These are phyloP conservation scores for Ogataea pignaliae DNA, from an alignment of 805 yeast species.

Conservation along the genomic window DNA sequence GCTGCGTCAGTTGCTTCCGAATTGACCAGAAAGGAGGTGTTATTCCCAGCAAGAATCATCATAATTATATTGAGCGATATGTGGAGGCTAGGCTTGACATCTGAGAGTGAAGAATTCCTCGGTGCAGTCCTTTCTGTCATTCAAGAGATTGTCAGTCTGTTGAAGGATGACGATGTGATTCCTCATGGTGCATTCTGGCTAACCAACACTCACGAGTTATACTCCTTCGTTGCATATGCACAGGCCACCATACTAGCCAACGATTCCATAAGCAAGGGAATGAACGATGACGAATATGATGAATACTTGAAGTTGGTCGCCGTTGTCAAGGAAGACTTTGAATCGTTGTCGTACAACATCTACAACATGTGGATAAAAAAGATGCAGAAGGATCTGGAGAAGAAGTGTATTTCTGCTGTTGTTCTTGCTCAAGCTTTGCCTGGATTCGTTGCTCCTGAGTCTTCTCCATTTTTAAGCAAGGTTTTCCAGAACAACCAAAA, in stretches of 20 bases:
- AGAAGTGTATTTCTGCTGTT: conserved; percentile 92
- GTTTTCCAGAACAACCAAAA: conserved; percentile 68
- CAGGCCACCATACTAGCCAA: conserved; percentile 86
- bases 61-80: conserved; percentile 89
- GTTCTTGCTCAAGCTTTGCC: conserved; percentile 93
- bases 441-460: conserved; percentile 87
- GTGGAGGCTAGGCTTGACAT: conserved; percentile 96
- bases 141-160: conserved; percentile 74
- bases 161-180: conserved; percentile 82
- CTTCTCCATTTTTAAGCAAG: conserved; percentile 74
- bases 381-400: conserved; percentile 84
- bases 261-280: conserved; percentile 71
- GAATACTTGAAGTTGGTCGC: conserved; percentile 87
- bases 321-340: conserved; percentile 90
- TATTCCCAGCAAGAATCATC: conserved; percentile 93
- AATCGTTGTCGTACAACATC: conserved; percentile 85
- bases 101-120: conserved; percentile 84
- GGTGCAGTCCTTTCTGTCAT: conserved; percentile 86
- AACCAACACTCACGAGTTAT: conserved; percentile 91
- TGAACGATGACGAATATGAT: conserved; percentile 86
- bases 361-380: conserved; percentile 97
- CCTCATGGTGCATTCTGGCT: conserved; percentile 97
- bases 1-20: conserved; percentile 80
- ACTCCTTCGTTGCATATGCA: conserved; percentile 91
- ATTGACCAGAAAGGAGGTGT: conserved; percentile 80